Evolutionary conservation across 208 protist species (phyloP), one percentile per base, ranked within the genome.

Genomic region (Endotrypanum monterogeii): DNA sequence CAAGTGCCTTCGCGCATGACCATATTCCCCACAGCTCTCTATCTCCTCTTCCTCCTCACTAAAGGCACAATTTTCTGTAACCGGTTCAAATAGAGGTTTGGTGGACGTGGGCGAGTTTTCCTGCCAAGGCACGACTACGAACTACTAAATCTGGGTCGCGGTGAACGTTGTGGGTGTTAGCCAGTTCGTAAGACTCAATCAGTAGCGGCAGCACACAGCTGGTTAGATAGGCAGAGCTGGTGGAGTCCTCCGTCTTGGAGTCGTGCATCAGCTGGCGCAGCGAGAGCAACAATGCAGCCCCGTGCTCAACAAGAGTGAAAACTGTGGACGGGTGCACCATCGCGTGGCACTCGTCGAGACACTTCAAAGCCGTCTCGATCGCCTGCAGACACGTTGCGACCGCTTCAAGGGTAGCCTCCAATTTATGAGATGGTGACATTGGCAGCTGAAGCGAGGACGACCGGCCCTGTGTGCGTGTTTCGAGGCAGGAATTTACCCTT

Each of bases 251-350:
- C 2, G 78, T 86, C 4, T 60, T 23, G 3, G 72, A 71, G 48
- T 78, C 73, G 6, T 50, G 65, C 65, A 72, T 85, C 35, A 60
- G 55, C 58, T 71, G 73, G 12, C 77, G 79, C 52, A 84, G 79
- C n/a, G 71, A 69, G 48, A 73, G 58, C 60, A 89, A 71, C 32
- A 85, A 61, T 32, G 76, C 67, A 1, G 80, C 78, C 4, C 78
- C 85, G 63, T 88, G 80, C 58, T 90, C 84, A 50, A 92, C 83
- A 8, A 93, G 37, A 6, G 78, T 78, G 46, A 89, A 78, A 12
- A 83, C 85, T 8, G 79, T 83, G n/a, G 52, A 28, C 2, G 89
- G 87, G 69, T 94, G 89, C 54, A 85, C 71, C 63, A 75, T 73
- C 25, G 84, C 80, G 16, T 78, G 70, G 61, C 83, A 90, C 55